Percentiles rank a stretch among this genome's conserved stretches.
phyloP scores from a whole-genome alignment of 805 yeast species.

The Nakazawaea ernobii region DNA sequence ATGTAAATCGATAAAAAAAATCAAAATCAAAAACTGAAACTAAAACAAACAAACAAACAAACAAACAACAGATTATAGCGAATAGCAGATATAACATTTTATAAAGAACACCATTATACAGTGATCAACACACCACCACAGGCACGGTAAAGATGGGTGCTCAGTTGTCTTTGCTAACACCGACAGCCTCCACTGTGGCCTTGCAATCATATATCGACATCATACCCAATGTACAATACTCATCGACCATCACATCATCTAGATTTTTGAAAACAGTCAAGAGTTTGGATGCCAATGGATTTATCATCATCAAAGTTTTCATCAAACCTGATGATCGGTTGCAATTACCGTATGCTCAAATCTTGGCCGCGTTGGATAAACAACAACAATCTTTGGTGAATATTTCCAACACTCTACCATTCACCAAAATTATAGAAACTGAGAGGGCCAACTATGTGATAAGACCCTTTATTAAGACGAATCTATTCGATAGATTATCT shows the following conservation, averaged over 20 bases:
- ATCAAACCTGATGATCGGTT: conserved; percentile 54
- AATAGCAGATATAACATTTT: neutral
- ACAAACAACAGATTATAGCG: neutral
- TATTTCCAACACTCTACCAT: conserved; percentile 64
- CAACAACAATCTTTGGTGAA: conserved; percentile 36
- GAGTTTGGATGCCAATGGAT: conserved; percentile 69
- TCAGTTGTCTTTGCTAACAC: conserved; percentile 77
- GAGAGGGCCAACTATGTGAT: conserved; percentile 88
- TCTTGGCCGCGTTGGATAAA: conserved; percentile 24
- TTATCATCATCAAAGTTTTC: conserved; percentile 72
- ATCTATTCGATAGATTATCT: conserved; percentile 81
- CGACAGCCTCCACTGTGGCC: conserved; percentile 89
- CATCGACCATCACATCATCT: conserved; percentile 70
- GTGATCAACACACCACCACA: too few species aligned
- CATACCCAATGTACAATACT: conserved; percentile 67
- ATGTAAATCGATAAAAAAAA: too few species aligned
- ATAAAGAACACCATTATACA: too few species aligned
- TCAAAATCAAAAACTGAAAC: neutral
- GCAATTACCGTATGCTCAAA: conserved; percentile 21
- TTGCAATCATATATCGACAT: conserved; percentile 85
- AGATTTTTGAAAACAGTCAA: conserved; percentile 82
- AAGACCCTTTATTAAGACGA: conserved; percentile 73
- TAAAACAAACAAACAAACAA: too few species aligned
- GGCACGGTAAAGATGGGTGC: conserved; percentile 77
- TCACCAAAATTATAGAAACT: conserved; percentile 71